These are phyloP conservation scores for Citrus glauca DNA, from an alignment of 345 rosid species.

Conservation along the genomic window DNA sequence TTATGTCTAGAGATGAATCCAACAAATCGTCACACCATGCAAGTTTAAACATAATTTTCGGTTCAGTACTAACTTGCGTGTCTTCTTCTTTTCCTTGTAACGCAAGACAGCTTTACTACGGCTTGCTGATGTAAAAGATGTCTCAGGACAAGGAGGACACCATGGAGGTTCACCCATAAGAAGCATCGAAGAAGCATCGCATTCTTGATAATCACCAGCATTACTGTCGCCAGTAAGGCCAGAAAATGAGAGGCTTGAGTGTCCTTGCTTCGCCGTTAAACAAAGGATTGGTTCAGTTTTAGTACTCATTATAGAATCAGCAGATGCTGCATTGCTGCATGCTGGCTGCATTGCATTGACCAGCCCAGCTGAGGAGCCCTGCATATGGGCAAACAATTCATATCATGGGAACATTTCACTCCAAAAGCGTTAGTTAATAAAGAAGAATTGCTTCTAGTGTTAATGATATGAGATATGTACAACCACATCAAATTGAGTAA, in stretches of 20 bases:
- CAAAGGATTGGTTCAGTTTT: conserved; percentile 85
- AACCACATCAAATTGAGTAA: conserved; percentile 1
- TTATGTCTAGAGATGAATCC: background rate
- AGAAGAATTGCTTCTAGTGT: background rate
- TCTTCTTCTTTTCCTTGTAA: conserved; percentile 94
- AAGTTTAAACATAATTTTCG: background rate
- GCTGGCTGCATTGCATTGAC: conserved; percentile 57
- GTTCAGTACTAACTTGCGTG: conserved; percentile 75
- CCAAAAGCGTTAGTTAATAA: background rate
- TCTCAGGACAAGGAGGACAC: conserved; percentile 67
- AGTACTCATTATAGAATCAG: conserved; percentile 77
- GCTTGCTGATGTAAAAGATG: conserved; percentile 50
- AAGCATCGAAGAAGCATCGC: conserved; percentile 78
- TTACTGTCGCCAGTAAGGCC: conserved; percentile 84
- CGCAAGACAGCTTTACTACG: conserved; percentile 85
- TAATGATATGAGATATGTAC: background rate
- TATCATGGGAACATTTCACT: conserved; percentile 7
- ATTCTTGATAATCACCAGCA: conserved; percentile 83
- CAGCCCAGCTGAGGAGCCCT: conserved; percentile 55
- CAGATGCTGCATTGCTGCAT: conserved; percentile 74
- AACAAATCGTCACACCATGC: background rate
- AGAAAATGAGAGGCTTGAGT: conserved; percentile 82
- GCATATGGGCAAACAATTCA: conserved; percentile 10
- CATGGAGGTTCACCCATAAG: conserved; percentile 88
- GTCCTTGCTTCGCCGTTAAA: conserved; percentile 48